Evolutionary conservation across 192 early-diverging fungal genomes (phyloP).

Genomic region (Mortierella hygrophila): DNA sequence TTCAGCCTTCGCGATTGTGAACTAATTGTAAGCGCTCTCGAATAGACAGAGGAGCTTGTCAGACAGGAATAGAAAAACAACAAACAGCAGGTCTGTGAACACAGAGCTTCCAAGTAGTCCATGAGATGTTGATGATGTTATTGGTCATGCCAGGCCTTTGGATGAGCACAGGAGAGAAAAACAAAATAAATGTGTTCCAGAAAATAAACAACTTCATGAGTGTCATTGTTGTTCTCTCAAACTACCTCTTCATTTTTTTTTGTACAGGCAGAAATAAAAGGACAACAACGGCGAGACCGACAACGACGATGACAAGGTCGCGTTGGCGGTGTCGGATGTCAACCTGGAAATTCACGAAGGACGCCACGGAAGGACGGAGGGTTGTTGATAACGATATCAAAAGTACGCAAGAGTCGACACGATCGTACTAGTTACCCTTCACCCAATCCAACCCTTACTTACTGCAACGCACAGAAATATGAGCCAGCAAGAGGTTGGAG

Average conservation of each 20-base stretch:
- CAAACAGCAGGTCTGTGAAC: not conserved
- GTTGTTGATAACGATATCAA: not conserved
- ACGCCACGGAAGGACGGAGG: not conserved
- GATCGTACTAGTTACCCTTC: not conserved
- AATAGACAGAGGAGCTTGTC: not conserved
- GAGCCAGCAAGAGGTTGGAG: not conserved
- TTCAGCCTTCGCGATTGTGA: too few relatives aligned
- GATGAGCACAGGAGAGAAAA: too few relatives aligned
- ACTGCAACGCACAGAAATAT: not conserved
- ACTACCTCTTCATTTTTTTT: too few relatives aligned
- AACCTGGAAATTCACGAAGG: not conserved
- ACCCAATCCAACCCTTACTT: not conserved
- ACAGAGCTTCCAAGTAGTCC: not conserved
- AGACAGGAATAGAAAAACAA: not conserved
- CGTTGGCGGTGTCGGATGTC: too few relatives aligned
- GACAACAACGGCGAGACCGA: too few relatives aligned
- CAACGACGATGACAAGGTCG: too few relatives aligned
- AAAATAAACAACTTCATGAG: too few relatives aligned
- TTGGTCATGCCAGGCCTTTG: not conserved
- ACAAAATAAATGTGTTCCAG: too few relatives aligned
- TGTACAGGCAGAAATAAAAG: too few relatives aligned
- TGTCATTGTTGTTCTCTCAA: too few relatives aligned
- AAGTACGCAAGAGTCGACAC: not conserved
- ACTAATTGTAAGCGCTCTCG: not conserved
- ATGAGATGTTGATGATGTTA: conserved; percentile 3